These are phyloP conservation scores for Phytophthora uliginosa DNA, from an alignment of 352 stramenopile species.

Conservation along the genomic window DNA sequence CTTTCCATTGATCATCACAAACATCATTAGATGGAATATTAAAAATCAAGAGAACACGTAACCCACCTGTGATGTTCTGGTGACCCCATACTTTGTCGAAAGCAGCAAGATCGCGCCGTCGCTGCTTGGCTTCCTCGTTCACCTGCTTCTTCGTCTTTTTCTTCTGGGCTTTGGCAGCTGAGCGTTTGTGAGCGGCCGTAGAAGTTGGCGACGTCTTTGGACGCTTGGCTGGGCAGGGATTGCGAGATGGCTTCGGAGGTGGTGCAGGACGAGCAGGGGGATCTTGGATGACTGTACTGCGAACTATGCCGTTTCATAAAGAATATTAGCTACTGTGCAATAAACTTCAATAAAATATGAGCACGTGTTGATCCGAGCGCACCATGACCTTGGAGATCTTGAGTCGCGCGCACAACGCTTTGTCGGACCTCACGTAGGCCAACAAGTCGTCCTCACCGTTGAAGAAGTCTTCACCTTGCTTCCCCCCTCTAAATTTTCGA, in stretches of 20 bases:
- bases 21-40: background rate
- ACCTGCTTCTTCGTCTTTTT: slow-evolving; percentile 14
- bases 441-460: slow-evolving; percentile 3
- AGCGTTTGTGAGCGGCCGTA: background rate
- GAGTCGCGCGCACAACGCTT: slow-evolving; percentile 2
- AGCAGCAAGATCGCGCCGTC: background rate
- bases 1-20: background rate
- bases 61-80: background rate
- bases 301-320: background rate
- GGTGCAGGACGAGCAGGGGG: background rate
- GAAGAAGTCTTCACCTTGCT: slow-evolving; percentile 7
- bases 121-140: background rate
- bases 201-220: background rate
- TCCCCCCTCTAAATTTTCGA: background rate
- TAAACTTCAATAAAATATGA: background rate
- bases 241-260: background rate
- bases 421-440: background rate
- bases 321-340: no score
- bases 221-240: background rate
- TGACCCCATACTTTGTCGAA: slow-evolving; percentile 13
- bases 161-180: background rate
- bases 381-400: background rate
- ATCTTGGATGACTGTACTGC: background rate
- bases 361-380: background rate
- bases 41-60: background rate